These are phyloP conservation scores for Tetraselmis striata DNA, from an alignment of 139 green algal genomes.

Conservation along the genomic window DNA sequence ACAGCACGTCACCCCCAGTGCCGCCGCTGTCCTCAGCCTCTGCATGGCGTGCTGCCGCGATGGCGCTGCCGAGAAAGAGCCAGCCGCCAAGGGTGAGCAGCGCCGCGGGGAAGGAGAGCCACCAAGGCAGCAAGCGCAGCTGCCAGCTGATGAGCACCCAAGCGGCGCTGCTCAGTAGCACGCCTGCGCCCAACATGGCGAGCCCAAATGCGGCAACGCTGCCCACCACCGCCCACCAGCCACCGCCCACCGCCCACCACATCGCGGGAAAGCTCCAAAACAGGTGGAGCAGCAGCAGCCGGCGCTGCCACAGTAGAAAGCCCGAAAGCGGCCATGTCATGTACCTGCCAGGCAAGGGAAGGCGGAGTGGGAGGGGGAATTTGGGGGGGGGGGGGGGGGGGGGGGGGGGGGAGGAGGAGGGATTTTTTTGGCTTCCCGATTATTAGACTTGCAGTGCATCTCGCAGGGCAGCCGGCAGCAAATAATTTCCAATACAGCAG, in stretches of 20 bases:
- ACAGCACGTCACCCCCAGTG: neutral
- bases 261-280: neutral
- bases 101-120: neutral
- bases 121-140: neutral
- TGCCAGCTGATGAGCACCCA: neutral
- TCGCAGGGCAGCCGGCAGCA: neutral
- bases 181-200: neutral
- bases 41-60: neutral
- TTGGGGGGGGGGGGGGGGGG: neutral
- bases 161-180: neutral
- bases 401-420: neutral
- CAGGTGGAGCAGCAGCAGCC: neutral
- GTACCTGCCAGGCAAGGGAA: neutral
- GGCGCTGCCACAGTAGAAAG: neutral
- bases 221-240: conserved; percentile 4
- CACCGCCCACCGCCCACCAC: conserved; percentile 3
- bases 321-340: neutral
- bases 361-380: neutral
- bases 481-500: neutral
- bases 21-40: neutral
- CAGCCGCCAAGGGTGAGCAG: neutral
- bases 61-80: neutral
- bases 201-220: neutral
- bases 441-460: too few species aligned
- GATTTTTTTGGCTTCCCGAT: too few species aligned